Evolutionary conservation across 164 flowering plant genomes (phyloP).

Genomic region (Hamamelis virginiana): DNA sequence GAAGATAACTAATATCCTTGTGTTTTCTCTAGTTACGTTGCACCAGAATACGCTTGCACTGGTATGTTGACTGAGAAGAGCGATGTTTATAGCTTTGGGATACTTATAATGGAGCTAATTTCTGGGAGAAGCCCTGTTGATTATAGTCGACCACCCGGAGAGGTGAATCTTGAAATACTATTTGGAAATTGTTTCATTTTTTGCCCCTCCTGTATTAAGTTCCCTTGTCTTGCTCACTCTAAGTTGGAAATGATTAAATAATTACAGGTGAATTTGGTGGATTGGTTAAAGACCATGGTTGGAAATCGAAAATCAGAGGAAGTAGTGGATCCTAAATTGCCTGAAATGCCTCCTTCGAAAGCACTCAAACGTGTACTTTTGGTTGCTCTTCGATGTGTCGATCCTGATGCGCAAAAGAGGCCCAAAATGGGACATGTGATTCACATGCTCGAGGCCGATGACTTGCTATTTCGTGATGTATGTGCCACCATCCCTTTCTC

Average conservation of each 20-base stretch:
- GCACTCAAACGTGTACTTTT: conserved; percentile 76
- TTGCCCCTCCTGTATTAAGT: not conserved
- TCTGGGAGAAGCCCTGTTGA: conserved; percentile 91
- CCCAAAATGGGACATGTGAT: conserved; percentile 98
- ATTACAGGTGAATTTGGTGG: conserved; percentile 81
- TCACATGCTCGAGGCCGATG: conserved; percentile 97
- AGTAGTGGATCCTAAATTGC: conserved; percentile 88
- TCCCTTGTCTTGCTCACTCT: not conserved
- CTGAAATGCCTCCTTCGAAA: conserved; percentile 76
- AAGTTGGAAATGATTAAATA: not conserved
- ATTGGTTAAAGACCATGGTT: conserved; percentile 88
- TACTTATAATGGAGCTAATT: conserved; percentile 93
- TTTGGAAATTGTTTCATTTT: too few species aligned
- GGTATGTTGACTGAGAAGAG: conserved; percentile 97
- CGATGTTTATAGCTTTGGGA: conserved; percentile 91
- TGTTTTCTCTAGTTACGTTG: conserved; percentile 69
- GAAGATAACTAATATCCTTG: not conserved
- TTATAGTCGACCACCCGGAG: conserved; percentile 73
- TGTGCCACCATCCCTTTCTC: conserved; percentile 16
- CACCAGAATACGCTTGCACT: conserved; percentile 98
- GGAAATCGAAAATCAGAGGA: conserved; percentile 71
- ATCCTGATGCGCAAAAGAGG: conserved; percentile 93
- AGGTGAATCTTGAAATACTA: conserved; percentile 40
- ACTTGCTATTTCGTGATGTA: conserved; percentile 71
- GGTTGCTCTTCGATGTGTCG: conserved; percentile 88